These are phyloP conservation scores for Candida taoyuanica DNA, from an alignment of 805 yeast species.

Conservation along the genomic window DNA sequence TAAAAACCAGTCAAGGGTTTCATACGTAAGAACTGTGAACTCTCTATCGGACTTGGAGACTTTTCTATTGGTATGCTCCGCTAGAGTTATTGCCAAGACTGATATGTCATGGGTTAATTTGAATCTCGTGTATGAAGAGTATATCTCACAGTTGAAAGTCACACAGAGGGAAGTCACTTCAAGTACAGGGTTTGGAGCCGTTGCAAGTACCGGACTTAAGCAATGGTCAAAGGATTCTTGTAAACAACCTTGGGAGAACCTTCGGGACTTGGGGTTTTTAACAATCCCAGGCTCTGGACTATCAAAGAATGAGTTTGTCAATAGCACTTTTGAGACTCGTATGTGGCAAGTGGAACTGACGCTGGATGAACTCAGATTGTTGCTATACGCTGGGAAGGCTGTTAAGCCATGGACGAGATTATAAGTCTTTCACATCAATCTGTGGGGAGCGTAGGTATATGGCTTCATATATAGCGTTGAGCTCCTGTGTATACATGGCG, in stretches of 20 bases:
- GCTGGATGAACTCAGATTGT: conserved; percentile 23
- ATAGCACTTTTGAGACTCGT: conserved; percentile 21
- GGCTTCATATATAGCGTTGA: no score
- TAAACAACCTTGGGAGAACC: conserved; percentile 68
- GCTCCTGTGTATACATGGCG: no score
- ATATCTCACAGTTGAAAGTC: conserved; percentile 46
- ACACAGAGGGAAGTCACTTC: conserved; percentile 35
- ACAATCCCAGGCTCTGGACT: conserved; percentile 14
- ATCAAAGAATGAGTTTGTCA: conserved; percentile 12
- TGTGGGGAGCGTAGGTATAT: no score
- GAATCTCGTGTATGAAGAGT: conserved; percentile 75
- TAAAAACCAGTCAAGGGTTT: conserved; percentile 26
- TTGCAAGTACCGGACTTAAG: conserved; percentile 37
- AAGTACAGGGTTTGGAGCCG: conserved; percentile 22
- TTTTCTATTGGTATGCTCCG: conserved; percentile 66
- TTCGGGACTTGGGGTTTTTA: conserved; percentile 30
- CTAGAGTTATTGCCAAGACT: conserved; percentile 60
- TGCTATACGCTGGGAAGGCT: conserved; percentile 13
- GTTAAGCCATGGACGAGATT: conserved; percentile 27
- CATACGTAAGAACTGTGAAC: conserved; percentile 24
- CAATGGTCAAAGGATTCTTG: conserved; percentile 59
- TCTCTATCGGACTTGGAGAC: conserved; percentile 68
- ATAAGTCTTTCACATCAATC: no score
- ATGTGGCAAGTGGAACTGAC: conserved; percentile 27
- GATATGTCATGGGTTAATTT: conserved; percentile 63